phyloP scores from a whole-genome alignment of 768 basidiomycete species.

The Pleurotus cornucopiae region DNA sequence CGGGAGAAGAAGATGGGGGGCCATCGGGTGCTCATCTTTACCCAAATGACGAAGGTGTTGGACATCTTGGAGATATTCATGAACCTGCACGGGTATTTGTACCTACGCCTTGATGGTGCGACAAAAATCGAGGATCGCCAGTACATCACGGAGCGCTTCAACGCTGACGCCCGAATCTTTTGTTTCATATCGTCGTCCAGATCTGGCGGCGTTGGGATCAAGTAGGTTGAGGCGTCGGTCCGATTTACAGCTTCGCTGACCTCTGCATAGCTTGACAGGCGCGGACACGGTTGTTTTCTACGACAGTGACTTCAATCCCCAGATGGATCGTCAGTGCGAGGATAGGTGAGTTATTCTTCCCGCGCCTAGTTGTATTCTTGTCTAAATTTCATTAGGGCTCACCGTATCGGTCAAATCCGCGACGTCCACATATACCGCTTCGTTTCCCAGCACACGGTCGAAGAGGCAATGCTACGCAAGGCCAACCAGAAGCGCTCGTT shows the following conservation, averaged over 20 bases:
- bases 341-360: conserved; percentile 56
- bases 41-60: conserved; percentile 92
- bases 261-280: conserved; percentile 57
- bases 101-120: conserved; percentile 90
- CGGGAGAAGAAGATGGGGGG: conserved; percentile 83
- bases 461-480: conserved; percentile 94
- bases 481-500: conserved; percentile 96
- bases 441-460: conserved; percentile 84
- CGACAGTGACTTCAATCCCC: conserved; percentile 95
- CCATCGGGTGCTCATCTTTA: conserved; percentile 91
- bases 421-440: conserved; percentile 97
- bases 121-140: conserved; percentile 95
- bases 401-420: conserved; percentile 96
- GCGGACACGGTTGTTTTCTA: conserved; percentile 98
- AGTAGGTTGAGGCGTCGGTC: conserved; percentile 43
- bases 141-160: conserved; percentile 86
- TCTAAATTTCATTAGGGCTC: conserved; percentile 53
- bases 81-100: conserved; percentile 89
- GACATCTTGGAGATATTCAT: conserved; percentile 94
- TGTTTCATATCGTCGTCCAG: conserved; percentile 87
- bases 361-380: background rate
- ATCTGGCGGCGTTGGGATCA: conserved; percentile 90
- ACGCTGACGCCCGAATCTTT: conserved; percentile 71
- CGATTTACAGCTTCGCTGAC: too few species aligned
- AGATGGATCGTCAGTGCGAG: conserved; percentile 97